These are phyloP conservation scores for Fomitiporia mediterranea DNA, from an alignment of 1,284 basidiomycete genomes.

Conservation along the genomic window DNA sequence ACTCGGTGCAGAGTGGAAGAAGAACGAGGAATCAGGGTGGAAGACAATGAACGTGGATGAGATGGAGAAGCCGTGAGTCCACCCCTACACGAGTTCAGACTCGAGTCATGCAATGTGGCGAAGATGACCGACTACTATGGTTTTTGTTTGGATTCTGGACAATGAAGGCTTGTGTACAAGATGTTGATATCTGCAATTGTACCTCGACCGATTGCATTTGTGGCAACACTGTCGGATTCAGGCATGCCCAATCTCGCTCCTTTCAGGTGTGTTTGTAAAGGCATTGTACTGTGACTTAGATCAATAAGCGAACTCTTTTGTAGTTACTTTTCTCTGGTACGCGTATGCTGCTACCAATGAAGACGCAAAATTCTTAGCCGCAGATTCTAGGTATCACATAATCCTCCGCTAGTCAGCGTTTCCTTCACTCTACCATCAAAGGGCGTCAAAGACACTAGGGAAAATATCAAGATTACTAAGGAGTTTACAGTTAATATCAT, in stretches of 20 bases:
- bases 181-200: conserved; percentile 65
- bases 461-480: conserved; percentile 63
- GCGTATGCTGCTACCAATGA: not conserved
- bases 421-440: conserved; percentile 44
- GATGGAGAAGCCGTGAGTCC: conserved; percentile 31
- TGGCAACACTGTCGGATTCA: conserved; percentile 56
- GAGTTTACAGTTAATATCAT: conserved; percentile 77
- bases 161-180: conserved; percentile 43
- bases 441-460: conserved; percentile 57
- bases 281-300: conserved; percentile 1
- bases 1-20: conserved; percentile 31
- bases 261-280: conserved; percentile 42
- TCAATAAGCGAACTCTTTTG: not conserved
- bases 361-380: not conserved
- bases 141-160: conserved; percentile 1
- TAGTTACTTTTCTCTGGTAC: conserved; percentile 57
- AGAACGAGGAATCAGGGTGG: conserved; percentile 34
- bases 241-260: conserved; percentile 65
- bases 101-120: not conserved
- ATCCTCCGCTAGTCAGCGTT: conserved; percentile 64
- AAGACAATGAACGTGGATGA: conserved; percentile 42
- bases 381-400: conserved; percentile 43
- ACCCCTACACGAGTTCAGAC: too few relatives aligned
- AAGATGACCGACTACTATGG: not conserved
- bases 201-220: conserved; percentile 71